phyloP scores from a whole-genome alignment of 345 rosid species.

The Pugionium cornutum region DNA sequence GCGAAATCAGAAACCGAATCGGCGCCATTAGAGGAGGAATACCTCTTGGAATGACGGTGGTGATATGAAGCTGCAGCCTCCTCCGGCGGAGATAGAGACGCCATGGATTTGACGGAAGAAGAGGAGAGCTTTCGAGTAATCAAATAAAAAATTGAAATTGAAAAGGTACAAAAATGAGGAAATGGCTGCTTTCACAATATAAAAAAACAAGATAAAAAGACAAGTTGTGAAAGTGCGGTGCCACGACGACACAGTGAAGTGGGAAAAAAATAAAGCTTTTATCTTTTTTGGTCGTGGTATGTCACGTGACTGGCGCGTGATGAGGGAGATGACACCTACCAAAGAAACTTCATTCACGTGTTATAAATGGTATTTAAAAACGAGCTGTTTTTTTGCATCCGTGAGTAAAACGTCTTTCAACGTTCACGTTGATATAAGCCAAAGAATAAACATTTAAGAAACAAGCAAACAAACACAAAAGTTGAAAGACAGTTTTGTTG shows the following conservation, averaged over 20 bases:
- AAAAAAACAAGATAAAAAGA: slow-evolving; percentile 15
- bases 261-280: not conserved
- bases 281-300: not conserved
- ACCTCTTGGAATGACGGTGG: slow-evolving; percentile 37
- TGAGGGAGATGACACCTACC: slow-evolving; percentile 12
- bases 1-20: slow-evolving; percentile 38
- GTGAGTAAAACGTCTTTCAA: not conserved
- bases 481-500: not conserved
- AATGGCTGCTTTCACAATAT: slow-evolving; percentile 4
- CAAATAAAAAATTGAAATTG: not conserved
- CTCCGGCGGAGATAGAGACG: slow-evolving; percentile 45
- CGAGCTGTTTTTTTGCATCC: not conserved
- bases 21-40: slow-evolving; percentile 1
- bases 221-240: slow-evolving; percentile 41
- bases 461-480: not conserved
- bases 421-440: not conserved
- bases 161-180: not conserved
- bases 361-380: slow-evolving; percentile 2
- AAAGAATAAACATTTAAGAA: not conserved
- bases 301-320: slow-evolving; percentile 40
- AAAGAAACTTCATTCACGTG: slow-evolving; percentile 26
- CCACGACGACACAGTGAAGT: slow-evolving; percentile 30
- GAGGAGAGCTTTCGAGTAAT: not conserved
- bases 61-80: slow-evolving; percentile 25
- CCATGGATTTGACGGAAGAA: slow-evolving; percentile 25